phyloP scores from a whole-genome alignment of 257 asterid genomes.

The Catharanthus roseus region DNA sequence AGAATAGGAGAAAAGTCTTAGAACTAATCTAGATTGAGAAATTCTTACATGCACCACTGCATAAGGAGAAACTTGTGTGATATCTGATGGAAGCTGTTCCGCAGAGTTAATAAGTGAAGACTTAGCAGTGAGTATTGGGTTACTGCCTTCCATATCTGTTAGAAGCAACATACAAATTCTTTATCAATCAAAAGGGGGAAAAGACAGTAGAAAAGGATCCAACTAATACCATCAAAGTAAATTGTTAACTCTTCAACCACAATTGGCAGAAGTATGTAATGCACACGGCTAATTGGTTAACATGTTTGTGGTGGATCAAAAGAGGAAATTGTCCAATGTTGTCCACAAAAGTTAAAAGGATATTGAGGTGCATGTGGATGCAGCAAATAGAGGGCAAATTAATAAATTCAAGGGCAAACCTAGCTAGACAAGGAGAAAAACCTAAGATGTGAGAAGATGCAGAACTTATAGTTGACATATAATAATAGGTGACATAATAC shows the following conservation, averaged over 20 bases:
- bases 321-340: too few relatives aligned
- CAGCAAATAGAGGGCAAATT: too few relatives aligned
- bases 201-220: background rate
- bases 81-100: slow-evolving; percentile 69
- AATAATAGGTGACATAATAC: background rate
- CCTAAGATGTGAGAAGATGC: background rate
- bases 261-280: background rate
- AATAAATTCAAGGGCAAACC: too few relatives aligned
- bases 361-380: too few relatives aligned
- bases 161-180: background rate
- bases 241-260: background rate
- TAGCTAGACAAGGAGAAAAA: too few relatives aligned
- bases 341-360: too few relatives aligned
- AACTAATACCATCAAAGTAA: background rate
- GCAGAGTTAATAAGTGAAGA: slow-evolving; percentile 61
- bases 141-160: slow-evolving; percentile 79
- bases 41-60: slow-evolving; percentile 80
- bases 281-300: background rate
- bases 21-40: slow-evolving; percentile 10
- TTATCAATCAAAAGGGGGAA: background rate
- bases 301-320: background rate
- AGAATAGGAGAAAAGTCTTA: background rate
- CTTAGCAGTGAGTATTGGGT: slow-evolving; percentile 71
- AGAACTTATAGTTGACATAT: too few relatives aligned
- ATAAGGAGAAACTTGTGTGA: slow-evolving; percentile 54